Evolutionary conservation across 106 monocot genomes (phyloP), one percentile per base, ranked within the genome.

Genomic region (Phalaenopsis equestris): DNA sequence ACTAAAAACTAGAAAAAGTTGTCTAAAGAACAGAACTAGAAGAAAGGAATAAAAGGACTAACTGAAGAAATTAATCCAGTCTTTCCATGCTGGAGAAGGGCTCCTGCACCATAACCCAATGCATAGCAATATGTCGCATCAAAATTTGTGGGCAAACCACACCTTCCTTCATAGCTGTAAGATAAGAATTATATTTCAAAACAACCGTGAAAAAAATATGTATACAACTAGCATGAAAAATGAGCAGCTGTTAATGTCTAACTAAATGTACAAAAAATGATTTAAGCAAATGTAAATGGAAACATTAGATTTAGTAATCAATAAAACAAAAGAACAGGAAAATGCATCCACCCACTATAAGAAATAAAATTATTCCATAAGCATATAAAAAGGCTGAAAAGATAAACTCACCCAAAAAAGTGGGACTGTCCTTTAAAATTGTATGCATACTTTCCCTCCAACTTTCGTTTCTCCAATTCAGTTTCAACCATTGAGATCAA

Each of bases 61-160:
- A 97, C 94, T 56, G 97, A 94, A 56, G 94, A 89, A 85, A 97
- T 97, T 24, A 97, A 89, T 45, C 97, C 97, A 57, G 97, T 97
- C 72, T 84, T 97, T 67, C 97, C 94, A 79, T 88, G 83, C 58
- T 92, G 94, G 11, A 97, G 89, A 45, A 97, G 90, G 79, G 89
- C 94, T 65, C 87, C 97, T 75, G 97, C 90, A 82, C 78, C 97
- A 88, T 85, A 97, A 46, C 97, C 97, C 79, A 97, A 84, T 5
- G 97, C 90, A 86, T 97, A 94, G 85, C 97, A 97, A 84, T 97
- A 97, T 14, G 88, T 85, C 3, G 97, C 64, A 89, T 97, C 97
- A 88, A 97, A 97, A 80, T 94, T 97, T 78, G 97, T 94, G 30
- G 97, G 97, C 82, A 94, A 86, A 39, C 97, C 97, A 83, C 97